phyloP scores from a whole-genome alignment of 306 rosid genomes.

The Cucumis cinereus region DNA sequence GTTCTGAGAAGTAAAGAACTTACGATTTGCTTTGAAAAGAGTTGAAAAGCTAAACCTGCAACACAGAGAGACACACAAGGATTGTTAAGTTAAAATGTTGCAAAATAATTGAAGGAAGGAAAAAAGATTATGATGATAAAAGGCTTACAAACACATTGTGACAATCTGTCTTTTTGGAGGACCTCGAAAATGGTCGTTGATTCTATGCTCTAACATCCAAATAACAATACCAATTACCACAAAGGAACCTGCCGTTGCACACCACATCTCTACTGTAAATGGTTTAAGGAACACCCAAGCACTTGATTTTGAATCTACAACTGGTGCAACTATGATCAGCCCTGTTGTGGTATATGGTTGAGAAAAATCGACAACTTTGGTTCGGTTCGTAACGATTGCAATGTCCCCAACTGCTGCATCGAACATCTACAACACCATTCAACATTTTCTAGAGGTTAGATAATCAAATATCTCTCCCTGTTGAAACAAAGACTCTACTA shows the following conservation, averaged over 20 bases:
- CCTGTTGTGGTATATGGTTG: constrained; percentile 78
- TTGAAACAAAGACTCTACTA: too few species aligned
- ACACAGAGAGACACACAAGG: constrained; percentile 10
- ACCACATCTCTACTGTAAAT: constrained; percentile 83
- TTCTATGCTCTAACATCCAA: constrained; percentile 89
- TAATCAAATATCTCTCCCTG: too few species aligned
- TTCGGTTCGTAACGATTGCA: constrained; percentile 80
- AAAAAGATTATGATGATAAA: too few species aligned
- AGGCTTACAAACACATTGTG: constrained; percentile 62
- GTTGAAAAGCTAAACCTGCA: constrained; percentile 98
- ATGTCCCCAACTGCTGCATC: constrained; percentile 96
- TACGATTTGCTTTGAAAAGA: constrained; percentile 75
- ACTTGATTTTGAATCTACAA: constrained; percentile 37
- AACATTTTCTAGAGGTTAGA: too few species aligned
- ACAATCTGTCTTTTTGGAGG: constrained; percentile 73
- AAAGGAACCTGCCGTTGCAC: constrained; percentile 58
- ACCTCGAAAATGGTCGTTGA: constrained; percentile 81
- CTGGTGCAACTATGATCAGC: constrained; percentile 81
- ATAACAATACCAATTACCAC: constrained; percentile 57
- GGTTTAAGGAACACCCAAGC: constrained; percentile 94
- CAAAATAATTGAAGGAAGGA: too few species aligned
- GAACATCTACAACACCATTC: constrained; percentile 28
- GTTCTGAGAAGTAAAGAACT: constrained; percentile 22
- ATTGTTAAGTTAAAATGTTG: background rate
- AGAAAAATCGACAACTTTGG: constrained; percentile 70